phyloP scores from a whole-genome alignment of 192 early-diverging fungal genomes.

The Funneliformis geosporum region DNA sequence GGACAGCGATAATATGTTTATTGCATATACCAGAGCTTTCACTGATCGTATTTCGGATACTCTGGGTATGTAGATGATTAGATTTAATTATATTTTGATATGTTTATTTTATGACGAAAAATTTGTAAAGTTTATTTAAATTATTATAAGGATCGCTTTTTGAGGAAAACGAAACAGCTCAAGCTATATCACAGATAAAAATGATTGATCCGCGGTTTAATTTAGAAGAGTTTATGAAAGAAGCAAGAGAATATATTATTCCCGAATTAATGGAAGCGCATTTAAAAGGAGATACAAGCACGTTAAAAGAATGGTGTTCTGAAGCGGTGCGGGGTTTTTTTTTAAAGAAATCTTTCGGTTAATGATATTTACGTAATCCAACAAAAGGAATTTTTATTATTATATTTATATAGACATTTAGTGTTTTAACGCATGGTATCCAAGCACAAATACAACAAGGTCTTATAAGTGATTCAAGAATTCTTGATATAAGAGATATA shows the following conservation, averaged over 20 bases:
- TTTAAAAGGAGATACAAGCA: slow-evolving; percentile 79
- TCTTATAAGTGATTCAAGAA: slow-evolving; percentile 90
- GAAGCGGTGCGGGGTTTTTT: slow-evolving; percentile 69
- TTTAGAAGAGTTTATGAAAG: slow-evolving; percentile 85
- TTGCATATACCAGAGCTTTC: slow-evolving; percentile 72
- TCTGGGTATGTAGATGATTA: slow-evolving; percentile 52
- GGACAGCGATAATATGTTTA: slow-evolving; percentile 86
- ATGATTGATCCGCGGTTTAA: slow-evolving; percentile 85
- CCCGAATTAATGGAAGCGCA: slow-evolving; percentile 97
- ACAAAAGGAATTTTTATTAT: background rate
- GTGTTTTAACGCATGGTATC: slow-evolving; percentile 79
- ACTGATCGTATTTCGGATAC: slow-evolving; percentile 77
- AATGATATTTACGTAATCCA: background rate
- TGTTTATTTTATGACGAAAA: background rate
- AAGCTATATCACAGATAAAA: slow-evolving; percentile 82
- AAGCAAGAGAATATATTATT: slow-evolving; percentile 88
- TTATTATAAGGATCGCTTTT: slow-evolving; percentile 64
- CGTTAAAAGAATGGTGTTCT: slow-evolving; percentile 90
- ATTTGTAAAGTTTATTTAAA: background rate
- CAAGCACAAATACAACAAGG: slow-evolving; percentile 85
- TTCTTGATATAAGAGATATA: slow-evolving; percentile 89
- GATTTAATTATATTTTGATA: background rate
- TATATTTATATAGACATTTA: slow-evolving; percentile 56
- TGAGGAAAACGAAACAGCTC: slow-evolving; percentile 92
- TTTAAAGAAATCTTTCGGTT: background rate